Percentiles rank a stretch among this genome's conserved stretches.
phyloP scores from a whole-genome alignment of 257 asterid genomes.

The Solanum sejunctum region DNA sequence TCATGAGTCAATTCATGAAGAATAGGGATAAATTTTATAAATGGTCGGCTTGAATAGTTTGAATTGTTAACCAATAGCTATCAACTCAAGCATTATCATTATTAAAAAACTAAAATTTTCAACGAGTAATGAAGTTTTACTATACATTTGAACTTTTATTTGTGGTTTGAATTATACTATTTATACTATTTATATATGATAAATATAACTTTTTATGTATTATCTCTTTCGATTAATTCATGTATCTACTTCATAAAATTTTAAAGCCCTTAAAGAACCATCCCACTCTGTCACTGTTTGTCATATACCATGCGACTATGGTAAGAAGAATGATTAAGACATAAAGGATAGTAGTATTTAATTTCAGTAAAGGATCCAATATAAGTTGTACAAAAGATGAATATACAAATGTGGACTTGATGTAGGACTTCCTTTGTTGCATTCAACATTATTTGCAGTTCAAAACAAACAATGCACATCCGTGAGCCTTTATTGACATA shows the following conservation, averaged over 20 bases:
- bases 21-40: not conserved
- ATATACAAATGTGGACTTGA: not conserved
- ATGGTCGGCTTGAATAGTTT: not conserved
- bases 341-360: not conserved
- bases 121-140: not conserved
- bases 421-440: not conserved
- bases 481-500: slow-evolving; percentile 40
- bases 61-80: not conserved
- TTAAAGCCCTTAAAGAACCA: too few relatives aligned
- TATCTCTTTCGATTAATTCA: too few relatives aligned
- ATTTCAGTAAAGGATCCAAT: not conserved
- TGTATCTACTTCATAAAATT: too few relatives aligned
- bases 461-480: slow-evolving; percentile 56
- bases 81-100: not conserved
- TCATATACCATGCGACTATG: too few relatives aligned
- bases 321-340: not conserved
- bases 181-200: too few relatives aligned
- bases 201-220: too few relatives aligned
- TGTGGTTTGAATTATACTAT: too few relatives aligned
- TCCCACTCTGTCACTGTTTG: too few relatives aligned
- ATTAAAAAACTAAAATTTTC: not conserved
- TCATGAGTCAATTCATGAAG: not conserved
- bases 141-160: too few relatives aligned
- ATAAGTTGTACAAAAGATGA: not conserved
- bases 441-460: slow-evolving; percentile 26